These are phyloP conservation scores for Porodaedalea pini DNA, from an alignment of 1,284 basidiomycete species.

Conservation along the genomic window DNA sequence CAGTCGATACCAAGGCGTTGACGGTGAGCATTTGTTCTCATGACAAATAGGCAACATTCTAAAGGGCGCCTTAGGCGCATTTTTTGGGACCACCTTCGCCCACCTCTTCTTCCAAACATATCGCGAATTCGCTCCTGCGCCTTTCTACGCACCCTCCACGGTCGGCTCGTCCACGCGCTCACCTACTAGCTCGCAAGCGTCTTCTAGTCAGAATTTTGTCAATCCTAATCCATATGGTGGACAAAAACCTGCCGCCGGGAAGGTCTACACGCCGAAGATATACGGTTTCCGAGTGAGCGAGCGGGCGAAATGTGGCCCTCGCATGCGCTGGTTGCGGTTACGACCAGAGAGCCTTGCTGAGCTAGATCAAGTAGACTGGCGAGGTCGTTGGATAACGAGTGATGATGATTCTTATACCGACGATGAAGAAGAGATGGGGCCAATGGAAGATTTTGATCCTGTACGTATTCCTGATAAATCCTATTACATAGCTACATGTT, in stretches of 20 bases:
- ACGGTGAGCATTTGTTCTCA: conserved; percentile 57
- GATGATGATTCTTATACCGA: conserved; percentile 63
- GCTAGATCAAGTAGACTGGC: conserved; percentile 82
- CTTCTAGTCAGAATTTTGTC: conserved; percentile 50
- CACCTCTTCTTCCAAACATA: conserved; percentile 98
- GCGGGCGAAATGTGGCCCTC: conserved; percentile 83
- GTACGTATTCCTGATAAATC: conserved; percentile 39
- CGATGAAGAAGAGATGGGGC: conserved; percentile 64
- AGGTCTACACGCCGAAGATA: conserved; percentile 89
- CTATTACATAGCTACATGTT: not conserved
- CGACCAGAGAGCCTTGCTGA: conserved; percentile 79
- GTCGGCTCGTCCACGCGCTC: conserved; percentile 44
- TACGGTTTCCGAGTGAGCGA: conserved; percentile 90
- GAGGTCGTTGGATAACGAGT: conserved; percentile 81
- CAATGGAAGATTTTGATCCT: conserved; percentile 80
- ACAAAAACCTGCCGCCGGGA: conserved; percentile 80
- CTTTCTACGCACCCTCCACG: conserved; percentile 66
- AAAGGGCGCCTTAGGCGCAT: conserved; percentile 66
- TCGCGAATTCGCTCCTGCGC: conserved; percentile 83
- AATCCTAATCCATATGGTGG: conserved; percentile 86
- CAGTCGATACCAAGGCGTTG: conserved; percentile 93
- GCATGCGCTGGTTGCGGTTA: conserved; percentile 94
- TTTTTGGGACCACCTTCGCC: conserved; percentile 98
- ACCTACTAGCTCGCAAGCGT: conserved; percentile 46
- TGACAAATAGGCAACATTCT: not conserved